A percentile compares a stretch with the other conserved stretches of the same genome.
Conservation (phyloP, 352 stramenopile species). For the Phytophthora boehmeriae region DNA sequence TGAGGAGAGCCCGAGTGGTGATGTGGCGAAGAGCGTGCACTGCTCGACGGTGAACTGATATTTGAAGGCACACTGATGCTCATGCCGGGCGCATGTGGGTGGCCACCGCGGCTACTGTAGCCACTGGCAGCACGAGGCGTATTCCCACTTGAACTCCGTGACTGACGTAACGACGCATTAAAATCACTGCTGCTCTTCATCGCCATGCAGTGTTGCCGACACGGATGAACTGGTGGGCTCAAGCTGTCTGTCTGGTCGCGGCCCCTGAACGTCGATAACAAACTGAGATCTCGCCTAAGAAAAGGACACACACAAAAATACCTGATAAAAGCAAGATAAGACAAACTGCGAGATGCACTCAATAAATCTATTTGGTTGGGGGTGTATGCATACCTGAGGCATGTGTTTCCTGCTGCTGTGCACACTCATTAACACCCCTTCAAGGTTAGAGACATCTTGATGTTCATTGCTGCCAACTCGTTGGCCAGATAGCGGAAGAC, state of each 20-base stretch:
- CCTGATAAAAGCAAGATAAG: slow-evolving; percentile 20
- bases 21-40: slow-evolving; percentile 42
- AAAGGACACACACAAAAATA: slow-evolving; percentile 20
- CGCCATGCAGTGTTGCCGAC: neutral
- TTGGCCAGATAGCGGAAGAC: slow-evolving; percentile 99
- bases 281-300: neutral
- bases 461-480: slow-evolving; percentile 99
- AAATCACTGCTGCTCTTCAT: slow-evolving; percentile 49
- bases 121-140: slow-evolving; percentile 18
- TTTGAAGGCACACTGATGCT: slow-evolving; percentile 54
- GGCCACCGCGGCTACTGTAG: slow-evolving; percentile 12
- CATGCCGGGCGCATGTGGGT: slow-evolving; percentile 39
- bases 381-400: slow-evolving; percentile 24
- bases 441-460: slow-evolving; percentile 96
- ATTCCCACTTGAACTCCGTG: slow-evolving; percentile 22
- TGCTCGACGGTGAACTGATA: slow-evolving; percentile 36
- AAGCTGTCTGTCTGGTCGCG: slow-evolving; percentile 15
- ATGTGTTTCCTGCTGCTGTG: slow-evolving; percentile 6
- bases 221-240: neutral
- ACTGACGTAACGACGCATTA: slow-evolving; percentile 32
- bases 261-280: slow-evolving; percentile 21
- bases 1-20: slow-evolving; percentile 24
- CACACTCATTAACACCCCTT: slow-evolving; percentile 55
- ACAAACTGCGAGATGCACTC: neutral
- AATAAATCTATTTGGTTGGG: slow-evolving; percentile 49